Conservation (phyloP, 2,329 filamentous ascomycete genomes). For the Dryadomyces sulphureus region DNA sequence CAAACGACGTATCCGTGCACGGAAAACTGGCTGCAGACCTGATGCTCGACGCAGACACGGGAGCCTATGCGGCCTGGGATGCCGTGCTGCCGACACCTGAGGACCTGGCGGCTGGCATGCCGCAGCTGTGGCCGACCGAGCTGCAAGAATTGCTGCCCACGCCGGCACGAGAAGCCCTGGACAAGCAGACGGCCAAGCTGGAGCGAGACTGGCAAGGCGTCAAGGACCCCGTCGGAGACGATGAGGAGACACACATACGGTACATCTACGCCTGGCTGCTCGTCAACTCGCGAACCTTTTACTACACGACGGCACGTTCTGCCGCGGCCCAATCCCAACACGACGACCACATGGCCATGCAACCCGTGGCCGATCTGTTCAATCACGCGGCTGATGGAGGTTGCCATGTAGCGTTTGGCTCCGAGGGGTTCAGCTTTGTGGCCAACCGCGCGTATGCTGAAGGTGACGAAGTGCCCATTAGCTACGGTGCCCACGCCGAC, state of each 20-base stretch:
- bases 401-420: constrained; percentile 35
- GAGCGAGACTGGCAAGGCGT: constrained; percentile 21
- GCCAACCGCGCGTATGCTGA: constrained; percentile 31
- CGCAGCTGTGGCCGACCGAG: constrained; percentile 30
- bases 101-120: constrained; percentile 38
- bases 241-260: too few species aligned
- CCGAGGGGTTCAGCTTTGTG: constrained; percentile 37
- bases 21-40: constrained; percentile 58
- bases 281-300: constrained; percentile 47
- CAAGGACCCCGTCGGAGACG: constrained; percentile 10
- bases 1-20: constrained; percentile 46
- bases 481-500: constrained; percentile 55
- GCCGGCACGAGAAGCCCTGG: constrained; percentile 28
- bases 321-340: constrained; percentile 22
- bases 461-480: constrained; percentile 54
- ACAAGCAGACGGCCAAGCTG: constrained; percentile 33
- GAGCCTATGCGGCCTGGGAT: constrained; percentile 42
- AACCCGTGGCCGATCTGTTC: constrained; percentile 59
- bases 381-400: constrained; percentile 33
- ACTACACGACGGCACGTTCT: constrained; percentile 33
- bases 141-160: constrained; percentile 32
- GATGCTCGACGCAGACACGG: constrained; percentile 28
- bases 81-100: constrained; percentile 48
- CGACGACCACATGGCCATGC: constrained; percentile 51
- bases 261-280: constrained; percentile 40